These are phyloP conservation scores for Tarenaya hassleriana DNA, from an alignment of 345 rosid species.

Conservation along the genomic window DNA sequence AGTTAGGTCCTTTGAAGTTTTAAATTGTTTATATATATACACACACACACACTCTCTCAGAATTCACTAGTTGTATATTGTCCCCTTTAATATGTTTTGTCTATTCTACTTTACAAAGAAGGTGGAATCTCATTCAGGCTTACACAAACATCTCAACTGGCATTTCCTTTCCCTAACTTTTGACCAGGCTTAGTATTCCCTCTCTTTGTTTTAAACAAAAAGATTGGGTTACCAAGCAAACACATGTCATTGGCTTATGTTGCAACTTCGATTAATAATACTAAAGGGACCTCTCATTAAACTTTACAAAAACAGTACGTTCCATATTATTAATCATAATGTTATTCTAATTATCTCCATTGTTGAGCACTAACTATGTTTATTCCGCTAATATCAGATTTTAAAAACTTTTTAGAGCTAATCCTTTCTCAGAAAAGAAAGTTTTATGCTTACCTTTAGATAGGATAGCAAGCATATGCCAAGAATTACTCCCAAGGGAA, in stretches of 20 bases:
- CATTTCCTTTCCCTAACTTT: conserved; percentile 22
- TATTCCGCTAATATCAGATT: conserved; percentile 20
- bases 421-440: conserved; percentile 16
- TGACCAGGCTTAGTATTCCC: conserved; percentile 27
- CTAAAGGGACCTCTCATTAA: conserved; percentile 16
- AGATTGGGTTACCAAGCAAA: conserved; percentile 23
- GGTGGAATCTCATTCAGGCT: conserved; percentile 29
- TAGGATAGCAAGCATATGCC: conserved; percentile 27
- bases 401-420: conserved; percentile 7
- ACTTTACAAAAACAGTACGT: too few species aligned
- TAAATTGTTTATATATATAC: conserved; percentile 1
- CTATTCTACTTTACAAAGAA: conserved; percentile 25
- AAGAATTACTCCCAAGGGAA: conserved; percentile 20
- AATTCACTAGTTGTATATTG: not conserved
- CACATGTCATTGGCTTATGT: conserved; percentile 23
- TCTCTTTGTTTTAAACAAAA: conserved; percentile 6
- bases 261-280: conserved; percentile 22
- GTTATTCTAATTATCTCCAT: conserved; percentile 11
- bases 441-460: not conserved
- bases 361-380: conserved; percentile 20
- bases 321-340: not conserved
- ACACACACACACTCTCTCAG: too few species aligned
- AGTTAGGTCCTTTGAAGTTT: conserved; percentile 25
- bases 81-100: conserved; percentile 20
- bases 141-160: conserved; percentile 28